Base-by-base conservation (phyloP, 768 basidiomycete species). In the Collybia sordida region DNA sequence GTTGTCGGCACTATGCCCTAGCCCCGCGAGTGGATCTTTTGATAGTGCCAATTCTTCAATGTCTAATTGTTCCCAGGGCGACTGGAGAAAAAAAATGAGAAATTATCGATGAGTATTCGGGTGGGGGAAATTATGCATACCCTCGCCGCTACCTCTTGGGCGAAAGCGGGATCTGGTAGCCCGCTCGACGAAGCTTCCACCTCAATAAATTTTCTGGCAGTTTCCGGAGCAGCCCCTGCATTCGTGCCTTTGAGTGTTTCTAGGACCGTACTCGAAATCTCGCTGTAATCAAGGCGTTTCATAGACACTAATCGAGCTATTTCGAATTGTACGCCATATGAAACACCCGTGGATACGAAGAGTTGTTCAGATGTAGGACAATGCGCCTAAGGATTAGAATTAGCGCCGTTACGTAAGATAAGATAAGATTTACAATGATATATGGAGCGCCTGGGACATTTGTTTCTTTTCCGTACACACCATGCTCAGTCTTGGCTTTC, bases 61-160 rank as follows among this genome's bases (percentile, higher is more conserved):
- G 55, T 88, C 84, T 3, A 88, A 65, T 59, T 87, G 82, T 37
- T 59, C 58, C 84, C 85, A 89, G 0, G 85, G 83, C 11, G 73
- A 71, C 85, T 88, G 40, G 14, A 48, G 24, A 41, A 9, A 9
- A 42, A 50, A 17, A 31, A 12, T 38, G 34, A 17, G 42, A 47
- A 45, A 28, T 25, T n/a, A 45, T 39, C 8, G 22, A 35, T 19
- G 36, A 39, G n/a, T 38, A 12, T 14, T 44, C 9, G 1, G 36
- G 35, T 11, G 52, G 34, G 2, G 31, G 15, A 31, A 38, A 37
- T 22, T 39, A 27, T 8, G 52, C 52, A 24, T 49, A 70, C 73
- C 53, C 59, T 71, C 9, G 67, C 63, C 19, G 66, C 64, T 8
- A 56, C 50, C 51, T 75, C 73, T 44, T 69, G 73, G 3, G 69